These are phyloP conservation scores for Fusarium sp. DNA, from an alignment of 2,329 filamentous ascomycete species.

Conservation along the genomic window DNA sequence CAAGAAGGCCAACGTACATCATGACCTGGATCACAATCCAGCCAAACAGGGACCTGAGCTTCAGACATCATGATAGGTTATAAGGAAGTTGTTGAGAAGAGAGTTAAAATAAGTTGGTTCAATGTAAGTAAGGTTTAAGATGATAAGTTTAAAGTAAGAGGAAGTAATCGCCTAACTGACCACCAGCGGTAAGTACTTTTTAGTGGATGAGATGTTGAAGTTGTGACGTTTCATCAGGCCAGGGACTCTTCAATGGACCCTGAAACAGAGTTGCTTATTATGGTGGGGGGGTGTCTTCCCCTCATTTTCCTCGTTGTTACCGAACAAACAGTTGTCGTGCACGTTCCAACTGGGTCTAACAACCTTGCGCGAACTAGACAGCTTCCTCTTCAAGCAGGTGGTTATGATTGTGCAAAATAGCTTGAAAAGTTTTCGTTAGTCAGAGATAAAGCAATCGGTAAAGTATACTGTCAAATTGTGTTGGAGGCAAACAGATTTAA, in stretches of 20 bases:
- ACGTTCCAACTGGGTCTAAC: constrained; percentile 23
- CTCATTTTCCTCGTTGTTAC: constrained; percentile 30
- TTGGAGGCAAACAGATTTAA: background rate
- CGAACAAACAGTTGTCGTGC: constrained; percentile 11
- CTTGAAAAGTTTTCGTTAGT: background rate
- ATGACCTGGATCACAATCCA: constrained; percentile 74
- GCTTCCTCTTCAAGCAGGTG: constrained; percentile 35
- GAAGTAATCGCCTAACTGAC: constrained; percentile 1
- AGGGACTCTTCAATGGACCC: constrained; percentile 24
- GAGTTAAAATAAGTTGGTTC: background rate
- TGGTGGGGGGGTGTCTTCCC: constrained; percentile 41
- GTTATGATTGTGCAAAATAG: background rate
- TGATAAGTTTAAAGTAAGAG: background rate
- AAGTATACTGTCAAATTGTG: background rate
- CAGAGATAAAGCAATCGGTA: background rate
- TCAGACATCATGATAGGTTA: constrained; percentile 43
- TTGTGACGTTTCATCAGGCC: constrained; percentile 38
- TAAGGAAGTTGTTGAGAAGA: background rate
- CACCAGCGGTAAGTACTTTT: constrained; percentile 6
- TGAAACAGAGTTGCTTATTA: constrained; percentile 14
- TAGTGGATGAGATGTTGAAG: constrained; percentile 36
- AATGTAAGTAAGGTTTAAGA: constrained; percentile 4
- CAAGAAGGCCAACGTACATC: constrained; percentile 69
- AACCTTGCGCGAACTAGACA: constrained; percentile 23
- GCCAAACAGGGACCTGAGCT: constrained; percentile 67